phyloP scores from a whole-genome alignment of 495 filamentous ascomycete genomes.

The Penicillium cinerascens region DNA sequence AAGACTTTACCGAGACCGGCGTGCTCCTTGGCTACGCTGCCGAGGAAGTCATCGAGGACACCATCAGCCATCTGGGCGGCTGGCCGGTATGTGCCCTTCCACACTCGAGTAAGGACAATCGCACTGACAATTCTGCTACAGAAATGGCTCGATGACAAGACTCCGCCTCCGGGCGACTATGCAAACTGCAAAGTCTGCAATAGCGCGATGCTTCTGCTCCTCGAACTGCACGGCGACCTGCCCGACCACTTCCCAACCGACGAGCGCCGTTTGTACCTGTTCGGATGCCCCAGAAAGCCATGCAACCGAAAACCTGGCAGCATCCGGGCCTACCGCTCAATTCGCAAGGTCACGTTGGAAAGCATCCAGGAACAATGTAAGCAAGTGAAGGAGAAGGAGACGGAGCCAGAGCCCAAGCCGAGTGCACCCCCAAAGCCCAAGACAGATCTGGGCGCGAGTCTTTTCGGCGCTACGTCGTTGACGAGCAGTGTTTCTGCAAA shows the following conservation, averaged over 20 bases:
- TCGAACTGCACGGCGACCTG: constrained; percentile 89
- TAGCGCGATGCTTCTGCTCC: constrained; percentile 72
- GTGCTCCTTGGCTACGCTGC: constrained; percentile 90
- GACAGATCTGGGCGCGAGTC: constrained; percentile 53
- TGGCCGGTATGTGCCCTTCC: constrained; percentile 60
- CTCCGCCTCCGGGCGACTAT: constrained; percentile 70
- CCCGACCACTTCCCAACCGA: constrained; percentile 80
- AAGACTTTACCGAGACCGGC: constrained; percentile 76
- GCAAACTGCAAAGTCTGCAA: constrained; percentile 90
- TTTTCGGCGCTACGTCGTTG: constrained; percentile 50
- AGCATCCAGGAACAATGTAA: constrained; percentile 29
- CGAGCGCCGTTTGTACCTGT: constrained; percentile 82
- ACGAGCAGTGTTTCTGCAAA: constrained; percentile 45
- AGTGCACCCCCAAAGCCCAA: constrained; percentile 28
- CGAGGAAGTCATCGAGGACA: constrained; percentile 74
- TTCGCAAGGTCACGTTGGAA: constrained; percentile 42
- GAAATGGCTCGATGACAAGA: constrained; percentile 73
- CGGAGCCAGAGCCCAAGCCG: constrained; percentile 22
- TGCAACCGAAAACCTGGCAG: constrained; percentile 83
- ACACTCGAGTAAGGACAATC: not conserved
- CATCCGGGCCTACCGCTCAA: constrained; percentile 65
- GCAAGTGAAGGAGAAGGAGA: constrained; percentile 31
- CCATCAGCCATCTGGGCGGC: constrained; percentile 86
- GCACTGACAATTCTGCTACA: constrained; percentile 30
- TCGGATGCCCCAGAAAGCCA: constrained; percentile 69